Conservation (phyloP, 2,329 filamentous ascomycete genomes). For the Colletotrichum shisoi region DNA sequence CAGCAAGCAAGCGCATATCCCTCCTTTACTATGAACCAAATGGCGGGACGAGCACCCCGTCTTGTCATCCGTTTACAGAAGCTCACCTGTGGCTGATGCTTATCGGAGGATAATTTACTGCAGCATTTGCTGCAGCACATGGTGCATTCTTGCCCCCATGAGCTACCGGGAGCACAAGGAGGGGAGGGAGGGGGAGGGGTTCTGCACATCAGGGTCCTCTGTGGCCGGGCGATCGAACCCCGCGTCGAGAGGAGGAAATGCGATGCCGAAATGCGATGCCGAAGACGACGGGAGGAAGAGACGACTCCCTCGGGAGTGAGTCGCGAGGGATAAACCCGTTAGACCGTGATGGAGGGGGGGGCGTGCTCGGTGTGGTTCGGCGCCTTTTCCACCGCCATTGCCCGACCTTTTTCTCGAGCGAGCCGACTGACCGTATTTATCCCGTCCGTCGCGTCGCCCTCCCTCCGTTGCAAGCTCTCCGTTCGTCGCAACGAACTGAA, state of each 20-base stretch:
- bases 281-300: slow-evolving; percentile 23
- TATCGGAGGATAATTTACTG: slow-evolving; percentile 17
- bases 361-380: slow-evolving; percentile 37
- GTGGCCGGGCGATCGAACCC: slow-evolving; percentile 35
- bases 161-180: slow-evolving; percentile 15
- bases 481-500: not conserved
- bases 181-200: not conserved
- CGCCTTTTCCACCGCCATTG: slow-evolving; percentile 33
- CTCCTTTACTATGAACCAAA: slow-evolving; percentile 1
- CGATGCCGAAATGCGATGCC: too few species aligned
- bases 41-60: slow-evolving; percentile 1
- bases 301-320: slow-evolving; percentile 27
- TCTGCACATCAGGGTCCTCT: slow-evolving; percentile 36
- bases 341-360: slow-evolving; percentile 35
- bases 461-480: slow-evolving; percentile 18
- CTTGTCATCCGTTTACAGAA: not conserved
- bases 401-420: not conserved
- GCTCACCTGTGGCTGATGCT: slow-evolving; percentile 26
- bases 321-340: slow-evolving; percentile 21
- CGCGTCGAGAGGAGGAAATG: slow-evolving; percentile 14
- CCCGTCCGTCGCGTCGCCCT: too few species aligned
- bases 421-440: slow-evolving; percentile 6
- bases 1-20: not conserved
- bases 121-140: slow-evolving; percentile 15
- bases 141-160: slow-evolving; percentile 4